Conservation (phyloP, 2,329 filamentous ascomycete genomes). For the Colletotrichum sansevieriae region DNA sequence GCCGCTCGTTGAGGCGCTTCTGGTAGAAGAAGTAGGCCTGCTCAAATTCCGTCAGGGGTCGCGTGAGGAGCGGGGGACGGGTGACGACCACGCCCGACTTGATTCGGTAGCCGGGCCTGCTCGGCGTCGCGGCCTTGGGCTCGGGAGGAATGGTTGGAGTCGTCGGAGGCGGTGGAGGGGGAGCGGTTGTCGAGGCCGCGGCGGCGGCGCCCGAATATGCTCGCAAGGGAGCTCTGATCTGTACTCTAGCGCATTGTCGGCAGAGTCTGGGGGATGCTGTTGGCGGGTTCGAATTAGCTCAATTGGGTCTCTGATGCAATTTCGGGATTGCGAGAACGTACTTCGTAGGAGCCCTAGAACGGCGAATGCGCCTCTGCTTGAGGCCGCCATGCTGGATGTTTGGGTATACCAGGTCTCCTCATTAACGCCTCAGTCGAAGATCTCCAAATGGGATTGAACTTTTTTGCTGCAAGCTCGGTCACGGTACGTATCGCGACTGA, state of each 20-base stretch:
- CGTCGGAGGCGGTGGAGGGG: constrained; percentile 45
- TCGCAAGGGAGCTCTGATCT: constrained; percentile 47
- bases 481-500: constrained; percentile 48
- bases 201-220: constrained; percentile 52
- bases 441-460: constrained; percentile 45
- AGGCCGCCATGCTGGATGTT: constrained; percentile 62
- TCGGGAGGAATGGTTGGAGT: constrained; percentile 46
- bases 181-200: constrained; percentile 41
- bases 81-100: constrained; percentile 83
- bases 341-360: constrained; percentile 63
- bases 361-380: constrained; percentile 68
- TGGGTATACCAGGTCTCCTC: constrained; percentile 33
- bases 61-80: constrained; percentile 88
- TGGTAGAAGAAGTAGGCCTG: constrained; percentile 97
- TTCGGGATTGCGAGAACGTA: constrained; percentile 49
- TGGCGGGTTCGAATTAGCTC: constrained; percentile 16
- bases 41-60: constrained; percentile 87
- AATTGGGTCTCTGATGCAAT: constrained; percentile 16
- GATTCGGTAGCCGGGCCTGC: constrained; percentile 59
- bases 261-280: constrained; percentile 51
- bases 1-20: constrained; percentile 93
- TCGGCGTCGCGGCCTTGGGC: constrained; percentile 43
- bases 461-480: constrained; percentile 45
- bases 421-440: constrained; percentile 33
- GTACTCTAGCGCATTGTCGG: constrained; percentile 54